Conservation (phyloP, 305 asterid species). For the Ilex paraguariensis region DNA sequence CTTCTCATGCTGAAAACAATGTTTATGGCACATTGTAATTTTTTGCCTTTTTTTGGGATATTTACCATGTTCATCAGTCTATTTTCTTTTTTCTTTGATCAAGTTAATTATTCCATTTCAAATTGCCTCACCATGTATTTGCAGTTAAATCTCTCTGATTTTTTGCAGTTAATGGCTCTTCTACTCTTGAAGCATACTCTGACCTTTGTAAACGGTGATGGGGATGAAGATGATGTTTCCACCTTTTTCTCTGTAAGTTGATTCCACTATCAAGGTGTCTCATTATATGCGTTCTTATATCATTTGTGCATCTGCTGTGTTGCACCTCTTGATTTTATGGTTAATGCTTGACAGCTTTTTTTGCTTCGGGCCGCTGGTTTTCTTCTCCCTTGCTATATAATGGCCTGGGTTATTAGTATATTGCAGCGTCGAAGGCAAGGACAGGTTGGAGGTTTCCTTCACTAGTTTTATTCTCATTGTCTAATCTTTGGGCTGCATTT, state of each 20-base stretch:
- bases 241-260: conserved; percentile 42
- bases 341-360: conserved; percentile 23
- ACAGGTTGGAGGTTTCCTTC: neutral
- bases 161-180: conserved; percentile 47
- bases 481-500: neutral
- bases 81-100: neutral
- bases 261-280: neutral
- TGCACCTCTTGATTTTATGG: conserved; percentile 5
- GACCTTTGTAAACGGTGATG: conserved; percentile 35
- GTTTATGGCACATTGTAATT: too few species aligned
- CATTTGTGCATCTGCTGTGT: neutral
- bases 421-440: conserved; percentile 3
- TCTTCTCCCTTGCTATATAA: conserved; percentile 5
- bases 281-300: neutral
- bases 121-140: too few species aligned
- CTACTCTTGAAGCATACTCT: conserved; percentile 45
- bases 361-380: neutral
- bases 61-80: neutral
- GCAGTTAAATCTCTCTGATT: neutral
- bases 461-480: neutral
- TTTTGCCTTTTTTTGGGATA: neutral
- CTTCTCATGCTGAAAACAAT: too few species aligned
- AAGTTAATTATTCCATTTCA: too few species aligned
- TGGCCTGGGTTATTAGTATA: neutral
- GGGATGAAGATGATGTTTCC: conserved; percentile 41